Evolutionary conservation across 2,329 filamentous ascomycete species (phyloP), one percentile per base, ranked within the genome.

Genomic region (Eurotiales sp.): DNA sequence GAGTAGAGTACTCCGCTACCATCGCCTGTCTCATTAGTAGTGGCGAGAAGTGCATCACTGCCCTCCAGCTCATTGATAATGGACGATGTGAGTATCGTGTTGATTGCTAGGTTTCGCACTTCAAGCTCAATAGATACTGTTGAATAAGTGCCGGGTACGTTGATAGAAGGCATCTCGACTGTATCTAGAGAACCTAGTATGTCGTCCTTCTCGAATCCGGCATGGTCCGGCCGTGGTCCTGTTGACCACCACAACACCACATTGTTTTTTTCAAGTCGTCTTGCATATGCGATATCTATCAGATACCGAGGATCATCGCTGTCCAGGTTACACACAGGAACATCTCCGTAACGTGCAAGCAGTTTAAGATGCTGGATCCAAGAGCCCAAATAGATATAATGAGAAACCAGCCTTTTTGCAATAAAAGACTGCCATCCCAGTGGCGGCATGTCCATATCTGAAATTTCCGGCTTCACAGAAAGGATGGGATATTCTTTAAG

Each of bases 161-260:
- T 99, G 66, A 96, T 83, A 12, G 86, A 86, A 1, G 93, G 92
- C 90, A 97, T 95, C 53, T 88, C 85, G 12, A 96, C 88, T 10
- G 81, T 87, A 58, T 99, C 92, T 23, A 97, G 78, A 2, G 88
- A 82, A 0, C 88, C 88, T 0, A 88, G 73, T 19, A 96, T 82
- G 67, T 97, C 90, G 62, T 99, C 95, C 55, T 86, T 88, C 67
- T 99, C 93, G 66, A 96, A 90, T 0, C 93, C 93, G 41, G 90
- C 93, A 70, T 99, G 93, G 65, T 99, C 93, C 1, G 95, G 93
- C 46, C 87, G 83, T 0, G 92, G 84, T 6, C 86, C 85, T 8
- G 83, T 79, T 15, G 92, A 97, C 93, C 93, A 99, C 93, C 93
- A 99, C 6, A 99, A 76, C 5, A 99, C 88, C 1, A 99, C 89